Evolutionary conservation across 106 monocot genomes (phyloP), one percentile per base, ranked within the genome.

Genomic region (Agapanthus africanus): DNA sequence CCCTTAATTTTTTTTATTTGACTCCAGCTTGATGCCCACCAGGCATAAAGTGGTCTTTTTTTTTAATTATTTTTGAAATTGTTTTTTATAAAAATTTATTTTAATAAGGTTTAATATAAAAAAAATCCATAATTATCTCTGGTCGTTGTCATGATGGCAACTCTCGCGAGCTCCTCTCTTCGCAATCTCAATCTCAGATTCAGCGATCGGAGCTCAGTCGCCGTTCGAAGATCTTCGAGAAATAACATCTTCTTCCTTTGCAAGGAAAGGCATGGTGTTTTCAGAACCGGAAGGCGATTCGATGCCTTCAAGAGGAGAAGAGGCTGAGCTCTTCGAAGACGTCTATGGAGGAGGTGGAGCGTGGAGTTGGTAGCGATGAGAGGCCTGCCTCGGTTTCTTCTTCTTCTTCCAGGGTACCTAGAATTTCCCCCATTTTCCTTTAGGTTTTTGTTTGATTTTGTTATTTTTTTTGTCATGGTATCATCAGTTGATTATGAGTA

Each of bases 91-190:
- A n/a, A n/a, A n/a, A n/a, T n/a, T n/a, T n/a, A n/a, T n/a, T n/a
- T n/a, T n/a, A n/a, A n/a, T n/a, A n/a, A n/a, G n/a, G n/a, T n/a
- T n/a, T n/a, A n/a, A n/a, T n/a, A n/a, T n/a, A n/a, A n/a, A n/a
- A n/a, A n/a, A n/a, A n/a, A n/a, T n/a, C n/a, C n/a, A n/a, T n/a
- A n/a, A n/a, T n/a, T n/a, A n/a, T n/a, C n/a, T n/a, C n/a, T n/a
- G n/a, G n/a, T n/a, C n/a, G n/a, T n/a, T n/a, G n/a, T n/a, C n/a
- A n/a, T n/a, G n/a, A 82, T 82, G 79, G 86, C 75, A 26, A 79
- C 82, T 8, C 76, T 86, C 10, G 73, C 82, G 52, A 79, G 76
- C 76, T 82, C 82, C 7, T 71, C 66, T 15, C 59, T 86, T 28
- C 37, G 73, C 60, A 76, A 73, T 57, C 72, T 72, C 33, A 82